Conservation (phyloP, 352 stramenopile species). For the Pythium scleroteichum region DNA sequence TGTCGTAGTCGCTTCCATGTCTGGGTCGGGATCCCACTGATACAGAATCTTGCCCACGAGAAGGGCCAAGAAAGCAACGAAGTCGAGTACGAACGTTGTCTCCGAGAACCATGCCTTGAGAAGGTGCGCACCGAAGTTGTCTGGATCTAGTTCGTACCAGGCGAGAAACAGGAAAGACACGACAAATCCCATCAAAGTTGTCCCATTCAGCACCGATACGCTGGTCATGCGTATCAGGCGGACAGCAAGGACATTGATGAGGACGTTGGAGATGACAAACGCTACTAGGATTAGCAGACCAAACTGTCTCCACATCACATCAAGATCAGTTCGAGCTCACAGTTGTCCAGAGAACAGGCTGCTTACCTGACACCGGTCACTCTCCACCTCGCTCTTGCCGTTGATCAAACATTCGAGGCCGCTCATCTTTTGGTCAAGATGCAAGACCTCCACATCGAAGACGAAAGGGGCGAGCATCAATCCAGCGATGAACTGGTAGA, state of each 20-base stretch:
- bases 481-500: conserved; percentile 86
- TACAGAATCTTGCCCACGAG: conserved; percentile 73
- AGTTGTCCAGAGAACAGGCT: no score
- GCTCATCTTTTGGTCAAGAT: conserved; percentile 81
- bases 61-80: conserved; percentile 68
- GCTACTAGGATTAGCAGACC: conserved; percentile 67
- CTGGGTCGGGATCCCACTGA: conserved; percentile 78
- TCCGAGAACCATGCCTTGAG: conserved; percentile 68
- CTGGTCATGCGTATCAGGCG: conserved; percentile 78
- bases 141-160: conserved; percentile 77
- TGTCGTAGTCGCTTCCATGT: conserved; percentile 77
- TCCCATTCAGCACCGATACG: conserved; percentile 75
- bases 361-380: conserved; percentile 79
- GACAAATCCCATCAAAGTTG: conserved; percentile 71
- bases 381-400: conserved; percentile 60
- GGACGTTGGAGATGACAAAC: conserved; percentile 80
- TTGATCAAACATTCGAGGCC: conserved; percentile 81
- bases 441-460: conserved; percentile 69
- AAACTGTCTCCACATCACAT: conserved; percentile 36
- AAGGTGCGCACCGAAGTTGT: conserved; percentile 61
- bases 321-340: neutral
- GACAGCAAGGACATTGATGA: conserved; percentile 73
- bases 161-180: conserved; percentile 70
- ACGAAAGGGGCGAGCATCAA: conserved; percentile 78
- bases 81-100: conserved; percentile 63